Conservation (phyloP, 768 basidiomycete species). For the Cyclocybe cylindracea region DNA sequence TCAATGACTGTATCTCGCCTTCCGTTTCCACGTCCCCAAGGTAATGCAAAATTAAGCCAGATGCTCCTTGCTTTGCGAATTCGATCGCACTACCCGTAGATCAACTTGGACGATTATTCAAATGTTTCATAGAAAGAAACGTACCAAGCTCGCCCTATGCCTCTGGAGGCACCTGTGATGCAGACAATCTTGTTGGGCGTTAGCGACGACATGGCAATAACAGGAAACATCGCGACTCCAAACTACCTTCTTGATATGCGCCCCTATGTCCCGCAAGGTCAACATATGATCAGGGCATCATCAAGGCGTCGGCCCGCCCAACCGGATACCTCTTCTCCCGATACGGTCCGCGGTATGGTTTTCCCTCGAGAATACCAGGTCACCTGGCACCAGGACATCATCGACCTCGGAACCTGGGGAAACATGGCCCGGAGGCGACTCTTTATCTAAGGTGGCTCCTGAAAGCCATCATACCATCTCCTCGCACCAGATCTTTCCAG, state of each 20-base stretch:
- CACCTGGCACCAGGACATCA: conserved; percentile 20
- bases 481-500: conserved; percentile 1
- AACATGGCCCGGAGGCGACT: neutral
- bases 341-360: conserved; percentile 5
- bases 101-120: neutral
- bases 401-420: neutral
- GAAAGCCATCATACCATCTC: neutral
- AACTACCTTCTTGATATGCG: neutral
- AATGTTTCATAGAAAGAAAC: neutral
- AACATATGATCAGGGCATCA: neutral
- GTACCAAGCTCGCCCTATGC: conserved; percentile 69
- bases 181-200: conserved; percentile 60
- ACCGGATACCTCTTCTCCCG: neutral
- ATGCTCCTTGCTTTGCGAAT: conserved; percentile 64
- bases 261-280: neutral
- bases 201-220: conserved; percentile 37
- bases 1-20: conserved; percentile 46
- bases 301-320: neutral
- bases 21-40: conserved; percentile 59
- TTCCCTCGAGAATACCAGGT: conserved; percentile 1
- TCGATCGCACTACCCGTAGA: conserved; percentile 47
- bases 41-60: conserved; percentile 66
- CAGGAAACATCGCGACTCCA: neutral
- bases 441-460: neutral
- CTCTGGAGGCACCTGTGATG: conserved; percentile 74